Base-by-base conservation (phyloP, 805 yeast genomes). In the Trichomonascus vanleenenianus region DNA sequence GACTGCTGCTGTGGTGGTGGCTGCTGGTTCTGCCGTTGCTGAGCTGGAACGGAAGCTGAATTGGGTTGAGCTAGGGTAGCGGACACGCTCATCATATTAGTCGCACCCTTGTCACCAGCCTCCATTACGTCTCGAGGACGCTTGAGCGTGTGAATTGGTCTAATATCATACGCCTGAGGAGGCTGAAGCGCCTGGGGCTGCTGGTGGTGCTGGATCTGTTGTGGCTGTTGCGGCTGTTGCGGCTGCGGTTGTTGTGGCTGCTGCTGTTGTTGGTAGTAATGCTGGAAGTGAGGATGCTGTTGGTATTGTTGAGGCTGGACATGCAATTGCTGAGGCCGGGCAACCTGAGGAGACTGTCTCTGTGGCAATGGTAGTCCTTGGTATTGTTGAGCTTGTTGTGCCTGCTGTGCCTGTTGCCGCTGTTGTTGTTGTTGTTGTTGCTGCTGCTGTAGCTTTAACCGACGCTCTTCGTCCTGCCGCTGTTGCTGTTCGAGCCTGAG, bases 291-390 rank as follows among this genome's bases (percentile, higher is more conserved):
- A 6, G 48, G 51, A 38, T 22, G 53, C 40, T 27, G 50, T 32
- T 31, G 40, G 12, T 40, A 42, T 41, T 36, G 43, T 27, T 45
- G 44, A 34, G 34, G 40, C 30, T 39, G 52, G 39, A 46, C 55
- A 35, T 43, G 53, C 36, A 49, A 58, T 22, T 43, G 50, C 48
- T 44, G 61, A 18, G 49, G 61, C 43, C 47, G 58, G n/a, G 39
- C 22, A 14, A 11, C 6, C 22, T 15, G 18, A 11, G 47, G 39
- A 41, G 32, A 18, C 27, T 32, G 48, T 20, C 30, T 44, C 41
- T 44, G 47, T 20, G 42, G 44, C 42, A 42, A 49, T 39, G 31
- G 50, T 14, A 42, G 49, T 20, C 36, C 25, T 32, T 31, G 43
- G 14, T 42, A 37, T 18, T 33, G 44, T 20, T 41, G 44, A 11